A percentile compares a stretch with the other conserved stretches of the same genome.
These are phyloP conservation scores for Plectranthus barbatus DNA, from an alignment of 257 asterid genomes.

Conservation along the genomic window DNA sequence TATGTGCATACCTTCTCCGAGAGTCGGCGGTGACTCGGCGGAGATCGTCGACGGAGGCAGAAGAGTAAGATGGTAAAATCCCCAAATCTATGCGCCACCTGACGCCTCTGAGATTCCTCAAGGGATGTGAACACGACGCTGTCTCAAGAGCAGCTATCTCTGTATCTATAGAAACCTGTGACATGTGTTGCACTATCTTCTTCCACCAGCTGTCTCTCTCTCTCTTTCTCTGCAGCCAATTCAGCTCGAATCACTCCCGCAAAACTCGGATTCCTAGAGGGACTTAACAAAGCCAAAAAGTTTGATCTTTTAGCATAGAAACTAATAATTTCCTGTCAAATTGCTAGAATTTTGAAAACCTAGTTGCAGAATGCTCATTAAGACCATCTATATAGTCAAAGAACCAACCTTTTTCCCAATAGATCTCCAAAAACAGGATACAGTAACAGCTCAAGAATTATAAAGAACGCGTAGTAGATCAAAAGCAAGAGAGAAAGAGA, in stretches of 20 bases:
- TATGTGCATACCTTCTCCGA: conserved; percentile 63
- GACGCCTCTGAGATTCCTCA: conserved; percentile 71
- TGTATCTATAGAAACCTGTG: conserved; percentile 17
- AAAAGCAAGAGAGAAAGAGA: not conserved
- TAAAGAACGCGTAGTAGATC: not conserved
- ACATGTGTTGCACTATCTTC: not conserved
- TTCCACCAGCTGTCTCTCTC: not conserved
- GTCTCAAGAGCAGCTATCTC: conserved; percentile 29
- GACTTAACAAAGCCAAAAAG: not conserved
- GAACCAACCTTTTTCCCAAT: not conserved
- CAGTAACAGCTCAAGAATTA: not conserved
- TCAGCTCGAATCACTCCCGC: conserved; percentile 9
- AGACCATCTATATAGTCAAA: not conserved
- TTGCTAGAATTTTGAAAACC: conserved; percentile 4
- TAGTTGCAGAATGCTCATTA: conserved; percentile 3
- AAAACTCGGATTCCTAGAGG: not conserved
- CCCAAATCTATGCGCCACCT: conserved; percentile 25
- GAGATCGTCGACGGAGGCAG: conserved; percentile 68
- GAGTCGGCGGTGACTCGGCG: conserved; percentile 83
- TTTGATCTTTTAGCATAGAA: not conserved
- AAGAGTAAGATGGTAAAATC: conserved; percentile 70
- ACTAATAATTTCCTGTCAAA: not conserved
- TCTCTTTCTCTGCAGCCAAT: not conserved
- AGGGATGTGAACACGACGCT: conserved; percentile 20
- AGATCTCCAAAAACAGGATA: not conserved